Conservation (phyloP, 345 rosid species). For the Viola odorata region DNA sequence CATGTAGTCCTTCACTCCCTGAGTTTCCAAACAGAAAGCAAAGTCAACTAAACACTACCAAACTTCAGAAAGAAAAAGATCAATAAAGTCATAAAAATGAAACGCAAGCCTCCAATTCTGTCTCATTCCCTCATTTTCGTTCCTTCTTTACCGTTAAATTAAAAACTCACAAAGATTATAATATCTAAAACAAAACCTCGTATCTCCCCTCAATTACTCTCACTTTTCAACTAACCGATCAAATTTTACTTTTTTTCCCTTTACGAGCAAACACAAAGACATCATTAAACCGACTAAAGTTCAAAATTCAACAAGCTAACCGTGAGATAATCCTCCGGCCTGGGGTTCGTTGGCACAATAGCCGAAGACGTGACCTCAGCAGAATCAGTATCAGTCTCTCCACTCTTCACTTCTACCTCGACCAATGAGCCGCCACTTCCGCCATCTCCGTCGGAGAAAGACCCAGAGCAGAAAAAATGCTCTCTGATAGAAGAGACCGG, state of each 20-base stretch:
- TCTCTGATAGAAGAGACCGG: conserved; percentile 28
- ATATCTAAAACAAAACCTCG: background rate
- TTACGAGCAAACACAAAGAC: too few relatives aligned
- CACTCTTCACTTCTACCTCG: conserved; percentile 44
- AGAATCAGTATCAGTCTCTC: conserved; percentile 36
- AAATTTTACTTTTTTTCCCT: background rate
- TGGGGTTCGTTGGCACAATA: conserved; percentile 65
- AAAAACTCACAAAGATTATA: too few relatives aligned
- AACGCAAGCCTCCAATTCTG: too few relatives aligned
- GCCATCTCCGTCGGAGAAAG: conserved; percentile 24
- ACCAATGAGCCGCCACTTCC: conserved; percentile 21
- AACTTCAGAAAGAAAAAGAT: too few relatives aligned
- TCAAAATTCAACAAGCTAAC: conserved; percentile 29
- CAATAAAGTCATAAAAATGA: too few relatives aligned
- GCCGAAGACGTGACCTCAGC: conserved; percentile 52
- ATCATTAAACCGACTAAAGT: too few relatives aligned
- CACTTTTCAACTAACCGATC: conserved; percentile 2
- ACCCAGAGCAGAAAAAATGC: conserved; percentile 79
- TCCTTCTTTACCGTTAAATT: too few relatives aligned
- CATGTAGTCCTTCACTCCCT: background rate
- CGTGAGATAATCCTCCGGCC: conserved; percentile 87
- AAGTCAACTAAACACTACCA: background rate
- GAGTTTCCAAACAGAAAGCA: background rate
- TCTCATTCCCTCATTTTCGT: too few relatives aligned
- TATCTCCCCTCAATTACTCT: background rate